A percentile compares a stretch with the other conserved stretches of the same genome.
phyloP scores from a whole-genome alignment of 176 grass and related monocot genomes.

The Hyparrhenia diplandra region DNA sequence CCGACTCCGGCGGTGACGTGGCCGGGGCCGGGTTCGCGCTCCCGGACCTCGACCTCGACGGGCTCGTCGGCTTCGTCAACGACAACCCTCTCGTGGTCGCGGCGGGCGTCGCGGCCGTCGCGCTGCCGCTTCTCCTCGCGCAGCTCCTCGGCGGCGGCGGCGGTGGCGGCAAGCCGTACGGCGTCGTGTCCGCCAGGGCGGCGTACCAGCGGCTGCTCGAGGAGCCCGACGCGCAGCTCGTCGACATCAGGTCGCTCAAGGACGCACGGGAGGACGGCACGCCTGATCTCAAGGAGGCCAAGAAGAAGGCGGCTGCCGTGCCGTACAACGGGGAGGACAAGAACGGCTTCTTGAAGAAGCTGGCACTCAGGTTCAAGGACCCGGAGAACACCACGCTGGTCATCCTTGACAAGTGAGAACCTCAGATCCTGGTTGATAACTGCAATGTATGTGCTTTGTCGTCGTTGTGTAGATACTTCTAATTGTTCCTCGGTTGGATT shows the following conservation, averaged over 20 bases:
- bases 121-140: constrained; percentile 53
- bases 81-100: constrained; percentile 61
- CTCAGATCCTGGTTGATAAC: not conserved
- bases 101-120: constrained; percentile 36
- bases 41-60: constrained; percentile 23
- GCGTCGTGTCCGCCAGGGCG: constrained; percentile 33
- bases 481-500: not conserved
- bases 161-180: constrained; percentile 50
- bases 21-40: not conserved
- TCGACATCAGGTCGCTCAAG: constrained; percentile 82
- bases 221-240: constrained; percentile 56
- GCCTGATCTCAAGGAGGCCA: constrained; percentile 56
- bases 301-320: constrained; percentile 69
- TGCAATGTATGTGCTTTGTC: constrained; percentile 34
- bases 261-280: constrained; percentile 49
- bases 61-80: constrained; percentile 41
- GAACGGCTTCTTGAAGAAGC: constrained; percentile 77
- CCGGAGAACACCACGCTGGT: constrained; percentile 78
- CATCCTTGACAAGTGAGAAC: constrained; percentile 87
- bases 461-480: not conserved
- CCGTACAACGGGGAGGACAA: constrained; percentile 78
- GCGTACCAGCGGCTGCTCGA: constrained; percentile 66
- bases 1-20: constrained; percentile 3
- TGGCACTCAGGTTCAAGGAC: constrained; percentile 69
- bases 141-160: constrained; percentile 48